These are phyloP conservation scores for Aphanomyces cochlioides DNA, from an alignment of 352 stramenopile genomes.

Conservation along the genomic window DNA sequence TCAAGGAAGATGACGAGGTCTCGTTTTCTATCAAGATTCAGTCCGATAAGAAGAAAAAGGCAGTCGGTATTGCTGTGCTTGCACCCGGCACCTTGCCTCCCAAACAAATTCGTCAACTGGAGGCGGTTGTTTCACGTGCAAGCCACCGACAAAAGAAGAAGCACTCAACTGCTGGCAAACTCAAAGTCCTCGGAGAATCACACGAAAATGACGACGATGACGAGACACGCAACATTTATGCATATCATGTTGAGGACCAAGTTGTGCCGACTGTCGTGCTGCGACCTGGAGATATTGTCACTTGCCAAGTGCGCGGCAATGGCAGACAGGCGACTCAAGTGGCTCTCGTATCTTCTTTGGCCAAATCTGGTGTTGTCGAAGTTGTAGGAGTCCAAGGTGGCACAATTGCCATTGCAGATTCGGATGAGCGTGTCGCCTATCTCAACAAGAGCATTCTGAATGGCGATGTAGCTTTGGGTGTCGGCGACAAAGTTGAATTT, in stretches of 20 bases:
- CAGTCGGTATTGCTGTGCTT: conserved; percentile 46
- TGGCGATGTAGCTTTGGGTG: conserved; percentile 40
- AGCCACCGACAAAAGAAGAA: conserved; percentile 48
- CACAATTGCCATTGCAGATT: conserved; percentile 50
- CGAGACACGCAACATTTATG: conserved; percentile 37
- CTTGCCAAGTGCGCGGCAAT: conserved; percentile 49
- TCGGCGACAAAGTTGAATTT: conserved; percentile 76
- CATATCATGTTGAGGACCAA: conserved; percentile 69
- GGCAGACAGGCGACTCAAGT: conserved; percentile 53
- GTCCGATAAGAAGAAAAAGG: conserved; percentile 79
- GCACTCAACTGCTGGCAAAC: conserved; percentile 51
- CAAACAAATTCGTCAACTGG: conserved; percentile 37
- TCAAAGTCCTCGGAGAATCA: conserved; percentile 35
- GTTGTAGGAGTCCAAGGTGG: conserved; percentile 48
- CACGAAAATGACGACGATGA: conserved; percentile 26
- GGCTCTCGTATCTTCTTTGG: conserved; percentile 47
- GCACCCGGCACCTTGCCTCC: conserved; percentile 59
- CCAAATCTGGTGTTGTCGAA: conserved; percentile 57
- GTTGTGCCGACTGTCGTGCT: conserved; percentile 50
- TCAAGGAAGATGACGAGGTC: conserved; percentile 73
- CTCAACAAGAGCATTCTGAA: conserved; percentile 50
- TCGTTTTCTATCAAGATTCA: conserved; percentile 45
- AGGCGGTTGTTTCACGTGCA: conserved; percentile 54
- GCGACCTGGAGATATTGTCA: conserved; percentile 66
- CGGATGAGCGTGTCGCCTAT: conserved; percentile 43